Base-by-base conservation (phyloP, 305 asterid species). In the Stenogyne calaminthoides region DNA sequence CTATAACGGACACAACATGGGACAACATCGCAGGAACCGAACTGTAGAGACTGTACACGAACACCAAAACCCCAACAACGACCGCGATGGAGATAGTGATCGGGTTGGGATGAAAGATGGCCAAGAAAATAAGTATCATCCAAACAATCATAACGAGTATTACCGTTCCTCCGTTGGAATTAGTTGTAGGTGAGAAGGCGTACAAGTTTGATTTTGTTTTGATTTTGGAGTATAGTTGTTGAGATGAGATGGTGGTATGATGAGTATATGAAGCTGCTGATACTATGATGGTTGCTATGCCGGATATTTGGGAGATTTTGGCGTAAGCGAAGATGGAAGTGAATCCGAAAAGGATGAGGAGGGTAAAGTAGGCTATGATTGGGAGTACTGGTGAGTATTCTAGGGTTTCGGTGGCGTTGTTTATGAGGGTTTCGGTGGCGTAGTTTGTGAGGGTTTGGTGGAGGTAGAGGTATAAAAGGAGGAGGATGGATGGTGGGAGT, bases 1-100 rank as follows among this genome's bases (percentile, higher is more conserved):
- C 96, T 19, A 86, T 12, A 11, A 85, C 73, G 1, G 80, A 74
- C 51, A 85, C 78, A 39, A 88, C 83, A 0, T 65, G 6, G 4
- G 86, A 70, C 55, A 86, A 8, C 0, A 10, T 36, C 86, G 67
- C 72, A 57, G 61, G 55, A 2, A 81, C 77, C 6, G 73, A 72
- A 2, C 67, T 15, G 71, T 78, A 80, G 2, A 74, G 73, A 29
- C 9, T 54, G 63, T 70, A 59, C 27, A 69, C 9, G n/a, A 49
- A 15, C 3, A 73, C 6, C 0, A 42, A 1, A 9, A 57, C 3
- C 29, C 61, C 63, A n/a, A 73, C 0, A 18, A 69, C 8, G 51
- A 55, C n/a, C 2, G 61, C 63, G 1, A 22, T 12, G 0, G 67
- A 34, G 16, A 81, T 49, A 1, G 78, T 69, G 0, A 72, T 0